phyloP scores from a whole-genome alignment of 768 basidiomycete genomes.

The Sarcodon aspratus region DNA sequence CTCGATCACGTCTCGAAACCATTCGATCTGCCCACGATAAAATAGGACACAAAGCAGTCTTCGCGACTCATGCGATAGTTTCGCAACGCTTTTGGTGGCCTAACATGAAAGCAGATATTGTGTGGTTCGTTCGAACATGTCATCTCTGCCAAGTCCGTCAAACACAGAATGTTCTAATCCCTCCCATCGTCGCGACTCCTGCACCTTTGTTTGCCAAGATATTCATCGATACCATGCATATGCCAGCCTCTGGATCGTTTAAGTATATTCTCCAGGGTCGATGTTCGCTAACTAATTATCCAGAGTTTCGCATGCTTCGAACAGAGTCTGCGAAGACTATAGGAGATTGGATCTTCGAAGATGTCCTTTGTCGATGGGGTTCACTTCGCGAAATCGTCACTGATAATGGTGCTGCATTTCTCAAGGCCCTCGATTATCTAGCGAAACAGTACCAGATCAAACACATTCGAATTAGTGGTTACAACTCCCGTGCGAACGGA shows the following conservation, averaged over 20 bases:
- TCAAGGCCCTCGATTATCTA: constrained; percentile 13
- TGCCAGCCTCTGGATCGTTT: constrained; percentile 22
- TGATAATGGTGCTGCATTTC: constrained; percentile 25
- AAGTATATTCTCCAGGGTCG: constrained; percentile 25
- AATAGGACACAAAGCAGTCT: too few relatives aligned
- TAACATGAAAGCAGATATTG: constrained; percentile 6
- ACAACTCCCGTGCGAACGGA: constrained; percentile 31
- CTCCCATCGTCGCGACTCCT: constrained; percentile 8
- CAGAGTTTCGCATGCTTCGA: constrained; percentile 18
- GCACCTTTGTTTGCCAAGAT: constrained; percentile 20
- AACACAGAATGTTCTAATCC: constrained; percentile 10
- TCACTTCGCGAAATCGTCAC: constrained; percentile 23
- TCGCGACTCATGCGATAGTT: too few relatives aligned
- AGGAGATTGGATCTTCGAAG: constrained; percentile 21
- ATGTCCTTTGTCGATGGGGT: constrained; percentile 27
- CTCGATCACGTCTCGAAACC: too few relatives aligned
- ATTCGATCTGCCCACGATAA: too few relatives aligned
- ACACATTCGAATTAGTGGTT: constrained; percentile 27
- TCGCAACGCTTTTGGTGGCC: constrained; percentile 15
- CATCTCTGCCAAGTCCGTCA: constrained; percentile 25
- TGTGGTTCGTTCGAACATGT: constrained; percentile 18
- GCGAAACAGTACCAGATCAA: constrained; percentile 16
- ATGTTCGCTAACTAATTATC: constrained; percentile 20
- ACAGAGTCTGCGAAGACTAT: constrained; percentile 17
- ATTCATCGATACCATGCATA: constrained; percentile 29